phyloP scores from a whole-genome alignment of 2,329 filamentous ascomycete genomes.

The Nothophaeocryptopus gaeumannii region DNA sequence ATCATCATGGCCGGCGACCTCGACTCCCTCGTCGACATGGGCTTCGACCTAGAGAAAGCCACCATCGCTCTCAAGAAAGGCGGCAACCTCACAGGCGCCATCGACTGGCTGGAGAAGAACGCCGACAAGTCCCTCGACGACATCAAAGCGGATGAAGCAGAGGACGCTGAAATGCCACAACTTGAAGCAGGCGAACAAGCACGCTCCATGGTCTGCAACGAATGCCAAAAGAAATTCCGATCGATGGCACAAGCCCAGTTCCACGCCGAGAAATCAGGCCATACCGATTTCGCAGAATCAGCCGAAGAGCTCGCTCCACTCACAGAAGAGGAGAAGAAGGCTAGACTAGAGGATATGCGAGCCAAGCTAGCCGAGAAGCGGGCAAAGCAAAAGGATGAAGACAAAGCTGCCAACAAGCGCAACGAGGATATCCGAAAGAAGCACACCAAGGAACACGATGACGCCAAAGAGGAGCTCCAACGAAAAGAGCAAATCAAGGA shows the following conservation, averaged over 20 bases:
- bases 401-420: slow-evolving; percentile 76
- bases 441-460: slow-evolving; percentile 82
- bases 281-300: slow-evolving; percentile 88
- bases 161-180: slow-evolving; percentile 49
- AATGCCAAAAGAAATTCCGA: slow-evolving; percentile 88
- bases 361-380: slow-evolving; percentile 70
- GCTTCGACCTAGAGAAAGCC: slow-evolving; percentile 78
- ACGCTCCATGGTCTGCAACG: slow-evolving; percentile 84
- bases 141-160: slow-evolving; percentile 55
- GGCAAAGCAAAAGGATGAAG: slow-evolving; percentile 63
- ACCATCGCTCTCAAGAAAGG: slow-evolving; percentile 80
- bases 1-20: slow-evolving; percentile 53
- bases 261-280: slow-evolving; percentile 86
- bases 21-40: slow-evolving; percentile 63
- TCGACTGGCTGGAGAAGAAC: slow-evolving; percentile 93
- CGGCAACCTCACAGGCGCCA: slow-evolving; percentile 74
- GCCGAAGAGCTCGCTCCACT: slow-evolving; percentile 87
- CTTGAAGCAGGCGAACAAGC: slow-evolving; percentile 69
- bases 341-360: slow-evolving; percentile 71
- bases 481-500: slow-evolving; percentile 92
- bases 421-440: slow-evolving; percentile 87
- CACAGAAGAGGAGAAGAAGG: slow-evolving; percentile 86
- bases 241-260: slow-evolving; percentile 79
- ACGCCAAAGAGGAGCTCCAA: slow-evolving; percentile 82
- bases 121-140: slow-evolving; percentile 84